phyloP scores from a whole-genome alignment of 1,284 basidiomycete species.

The Irpex sp. region DNA sequence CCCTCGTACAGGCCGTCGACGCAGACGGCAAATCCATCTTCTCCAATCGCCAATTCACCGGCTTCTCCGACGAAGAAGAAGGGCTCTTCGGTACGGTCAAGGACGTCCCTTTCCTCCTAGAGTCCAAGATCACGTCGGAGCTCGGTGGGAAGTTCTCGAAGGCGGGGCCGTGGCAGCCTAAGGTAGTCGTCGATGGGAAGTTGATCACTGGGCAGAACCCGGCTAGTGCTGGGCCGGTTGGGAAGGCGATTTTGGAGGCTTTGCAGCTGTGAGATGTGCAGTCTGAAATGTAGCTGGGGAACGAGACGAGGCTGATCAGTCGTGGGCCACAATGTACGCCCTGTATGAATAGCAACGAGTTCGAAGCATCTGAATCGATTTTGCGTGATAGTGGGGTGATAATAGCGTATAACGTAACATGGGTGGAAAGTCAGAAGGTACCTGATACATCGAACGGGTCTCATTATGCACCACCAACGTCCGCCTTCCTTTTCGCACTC shows the following conservation, averaged over 20 bases:
- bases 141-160: constrained; percentile 66
- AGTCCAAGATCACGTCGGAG: constrained; percentile 46
- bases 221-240: constrained; percentile 49
- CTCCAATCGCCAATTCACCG: constrained; percentile 52
- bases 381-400: too few relatives aligned
- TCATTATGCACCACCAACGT: constrained; percentile 14
- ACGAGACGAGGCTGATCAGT: too few relatives aligned
- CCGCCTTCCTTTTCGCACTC: constrained; percentile 32
- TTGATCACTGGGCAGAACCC: constrained; percentile 72
- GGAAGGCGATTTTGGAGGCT: constrained; percentile 39
- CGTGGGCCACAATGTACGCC: too few relatives aligned
- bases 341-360: too few relatives aligned
- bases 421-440: too few relatives aligned
- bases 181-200: constrained; percentile 43
- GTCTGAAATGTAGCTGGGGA: too few relatives aligned
- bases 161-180: constrained; percentile 44
- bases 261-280: constrained; percentile 10
- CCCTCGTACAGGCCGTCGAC: constrained; percentile 51
- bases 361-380: too few relatives aligned
- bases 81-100: constrained; percentile 10
- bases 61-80: constrained; percentile 53
- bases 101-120: constrained; percentile 65
- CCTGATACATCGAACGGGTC: neutral
- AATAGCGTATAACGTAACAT: too few relatives aligned
- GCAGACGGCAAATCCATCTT: constrained; percentile 57